Evolutionary conservation across 2,329 filamentous ascomycete genomes (phyloP).

Genomic region (Diaporthe vaccinii): DNA sequence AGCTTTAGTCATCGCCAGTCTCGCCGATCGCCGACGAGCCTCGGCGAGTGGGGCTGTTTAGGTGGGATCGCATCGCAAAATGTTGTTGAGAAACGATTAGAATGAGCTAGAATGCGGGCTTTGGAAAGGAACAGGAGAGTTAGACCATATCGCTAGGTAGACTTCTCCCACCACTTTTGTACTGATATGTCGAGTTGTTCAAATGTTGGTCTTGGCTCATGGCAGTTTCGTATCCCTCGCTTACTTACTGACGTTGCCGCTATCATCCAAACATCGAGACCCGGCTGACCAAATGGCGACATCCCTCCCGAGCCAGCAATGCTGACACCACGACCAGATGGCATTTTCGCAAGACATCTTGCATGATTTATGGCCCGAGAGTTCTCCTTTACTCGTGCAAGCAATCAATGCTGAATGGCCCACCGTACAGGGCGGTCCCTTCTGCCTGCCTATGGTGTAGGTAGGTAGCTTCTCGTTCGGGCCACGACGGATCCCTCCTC

Average conservation of each 20-base stretch:
- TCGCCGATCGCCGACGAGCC: slow-evolving; percentile 30
- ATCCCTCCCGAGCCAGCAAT: background rate
- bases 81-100: background rate
- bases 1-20: slow-evolving; percentile 5
- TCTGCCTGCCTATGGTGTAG: background rate
- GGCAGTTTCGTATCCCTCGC: background rate
- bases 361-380: background rate
- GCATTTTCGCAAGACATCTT: background rate
- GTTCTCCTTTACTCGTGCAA: background rate
- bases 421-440: no score
- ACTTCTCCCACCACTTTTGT: no score
- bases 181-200: background rate
- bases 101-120: background rate
- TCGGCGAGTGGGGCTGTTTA: slow-evolving; percentile 24
- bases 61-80: background rate
- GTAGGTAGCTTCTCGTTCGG: background rate
- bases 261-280: no score
- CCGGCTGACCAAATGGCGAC: background rate
- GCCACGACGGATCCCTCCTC: background rate
- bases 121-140: background rate
- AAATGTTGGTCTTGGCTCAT: background rate
- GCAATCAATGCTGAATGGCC: background rate
- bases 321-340: background rate
- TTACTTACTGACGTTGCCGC: background rate
- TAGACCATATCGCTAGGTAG: background rate